phyloP scores from a whole-genome alignment of 192 early-diverging fungal species.

The Rhizophagus prolifer region DNA sequence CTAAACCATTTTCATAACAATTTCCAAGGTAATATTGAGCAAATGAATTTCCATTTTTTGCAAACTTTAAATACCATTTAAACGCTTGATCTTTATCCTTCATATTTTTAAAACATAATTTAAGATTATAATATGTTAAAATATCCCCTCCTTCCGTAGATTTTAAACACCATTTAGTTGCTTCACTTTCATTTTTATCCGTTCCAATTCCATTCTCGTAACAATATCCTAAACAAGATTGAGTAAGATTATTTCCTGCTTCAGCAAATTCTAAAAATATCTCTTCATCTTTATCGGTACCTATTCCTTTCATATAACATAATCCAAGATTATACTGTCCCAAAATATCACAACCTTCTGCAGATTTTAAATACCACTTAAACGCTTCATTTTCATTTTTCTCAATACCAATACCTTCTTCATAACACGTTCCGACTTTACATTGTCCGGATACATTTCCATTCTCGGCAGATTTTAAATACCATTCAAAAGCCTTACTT shows the following conservation, averaged over 20 bases:
- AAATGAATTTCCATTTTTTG: conserved; percentile 67
- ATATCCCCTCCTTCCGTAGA: conserved; percentile 50
- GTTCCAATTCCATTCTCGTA: conserved; percentile 64
- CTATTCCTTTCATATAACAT: conserved; percentile 10
- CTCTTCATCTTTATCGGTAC: conserved; percentile 37
- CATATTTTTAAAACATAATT: background rate
- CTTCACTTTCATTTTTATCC: conserved; percentile 45
- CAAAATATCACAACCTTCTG: background rate
- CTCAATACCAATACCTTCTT: conserved; percentile 31
- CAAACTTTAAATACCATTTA: conserved; percentile 33
- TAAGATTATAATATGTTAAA: background rate
- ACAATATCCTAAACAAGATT: conserved; percentile 81
- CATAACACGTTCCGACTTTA: conserved; percentile 35
- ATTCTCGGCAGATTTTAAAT: conserved; percentile 34
- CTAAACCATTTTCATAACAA: conserved; percentile 80
- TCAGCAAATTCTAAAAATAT: conserved; percentile 52
- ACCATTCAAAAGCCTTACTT: conserved; percentile 42
- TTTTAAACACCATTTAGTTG: conserved; percentile 55
- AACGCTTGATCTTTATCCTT: background rate
- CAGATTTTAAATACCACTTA: conserved; percentile 10
- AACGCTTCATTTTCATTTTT: conserved; percentile 8
- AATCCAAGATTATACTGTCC: conserved; percentile 8
- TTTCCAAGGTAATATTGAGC: conserved; percentile 82
- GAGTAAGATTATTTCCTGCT: conserved; percentile 55
- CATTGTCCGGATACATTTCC: conserved; percentile 35